phyloP scores from a whole-genome alignment of 805 yeast species.

The Saccharomyces mikatae region DNA sequence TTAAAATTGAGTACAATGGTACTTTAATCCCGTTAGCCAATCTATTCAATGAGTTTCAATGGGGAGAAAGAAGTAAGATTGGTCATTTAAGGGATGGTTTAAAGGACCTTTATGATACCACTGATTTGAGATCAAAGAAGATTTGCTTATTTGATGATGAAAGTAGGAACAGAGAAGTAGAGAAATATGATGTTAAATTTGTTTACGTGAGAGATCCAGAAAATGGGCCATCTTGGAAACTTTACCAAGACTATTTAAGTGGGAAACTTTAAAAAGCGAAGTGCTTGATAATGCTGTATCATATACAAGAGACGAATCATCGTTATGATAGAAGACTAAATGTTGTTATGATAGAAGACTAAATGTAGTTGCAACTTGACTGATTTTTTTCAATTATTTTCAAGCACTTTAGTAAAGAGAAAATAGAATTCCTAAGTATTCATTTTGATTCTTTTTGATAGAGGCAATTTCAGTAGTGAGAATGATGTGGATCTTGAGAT shows the following conservation, averaged over 20 bases:
- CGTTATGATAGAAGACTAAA: neutral
- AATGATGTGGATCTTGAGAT: too few species aligned
- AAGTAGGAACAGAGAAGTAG: constrained; percentile 67
- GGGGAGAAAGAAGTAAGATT: constrained; percentile 60
- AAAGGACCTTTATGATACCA: constrained; percentile 39
- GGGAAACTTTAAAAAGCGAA: constrained; percentile 1
- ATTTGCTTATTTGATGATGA: constrained; percentile 70
- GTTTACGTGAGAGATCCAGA: constrained; percentile 52
- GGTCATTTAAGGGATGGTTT: constrained; percentile 52
- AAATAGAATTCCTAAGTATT: too few species aligned
- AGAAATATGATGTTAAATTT: constrained; percentile 60
- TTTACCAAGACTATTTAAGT: constrained; percentile 39
- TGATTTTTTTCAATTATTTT: neutral
- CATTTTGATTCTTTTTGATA: too few species aligned
- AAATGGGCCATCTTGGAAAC: constrained; percentile 46
- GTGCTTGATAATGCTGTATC: neutral
- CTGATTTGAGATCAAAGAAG: constrained; percentile 40
- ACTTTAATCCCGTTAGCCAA: constrained; percentile 17
- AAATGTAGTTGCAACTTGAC: too few species aligned
- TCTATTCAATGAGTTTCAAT: constrained; percentile 52
- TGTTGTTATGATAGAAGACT: neutral
- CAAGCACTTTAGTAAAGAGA: neutral
- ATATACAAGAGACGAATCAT: neutral
- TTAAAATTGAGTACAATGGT: constrained; percentile 42
- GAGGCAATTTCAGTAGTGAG: too few species aligned